These are phyloP conservation scores for Aspergillus viridinutans DNA, from an alignment of 2,329 filamentous ascomycete genomes.

Conservation along the genomic window DNA sequence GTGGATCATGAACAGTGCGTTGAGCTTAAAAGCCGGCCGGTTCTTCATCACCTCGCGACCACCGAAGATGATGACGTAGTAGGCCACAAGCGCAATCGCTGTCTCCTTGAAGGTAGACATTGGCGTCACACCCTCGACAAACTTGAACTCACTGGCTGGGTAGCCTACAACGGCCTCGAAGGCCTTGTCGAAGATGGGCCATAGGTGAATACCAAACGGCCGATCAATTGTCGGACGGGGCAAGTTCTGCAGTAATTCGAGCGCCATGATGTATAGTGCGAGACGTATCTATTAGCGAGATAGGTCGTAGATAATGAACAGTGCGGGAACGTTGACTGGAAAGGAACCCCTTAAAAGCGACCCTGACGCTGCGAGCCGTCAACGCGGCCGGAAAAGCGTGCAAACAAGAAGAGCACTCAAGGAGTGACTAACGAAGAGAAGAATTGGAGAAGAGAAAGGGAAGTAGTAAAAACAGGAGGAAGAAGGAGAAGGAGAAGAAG, in stretches of 20 bases:
- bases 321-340: neutral
- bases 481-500: conserved; percentile 63
- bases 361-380: conserved; percentile 3
- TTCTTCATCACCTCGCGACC: conserved; percentile 90
- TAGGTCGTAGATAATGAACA: conserved; percentile 6
- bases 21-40: conserved; percentile 79
- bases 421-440: conserved; percentile 6
- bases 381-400: conserved; percentile 14
- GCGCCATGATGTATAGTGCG: conserved; percentile 40
- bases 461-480: conserved; percentile 46
- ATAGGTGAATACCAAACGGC: conserved; percentile 85
- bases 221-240: conserved; percentile 79
- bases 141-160: conserved; percentile 79
- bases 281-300: neutral
- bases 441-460: conserved; percentile 66
- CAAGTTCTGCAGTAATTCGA: conserved; percentile 46
- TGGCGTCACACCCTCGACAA: conserved; percentile 74
- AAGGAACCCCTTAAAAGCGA: neutral
- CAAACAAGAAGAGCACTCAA: conserved; percentile 5
- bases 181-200: conserved; percentile 89
- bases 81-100: conserved; percentile 72
- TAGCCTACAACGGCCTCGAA: conserved; percentile 76
- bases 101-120: conserved; percentile 88
- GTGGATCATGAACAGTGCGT: conserved; percentile 87
- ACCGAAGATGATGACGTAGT: conserved; percentile 92